Evolutionary conservation across 768 basidiomycete genomes (phyloP), one percentile per base, ranked within the genome.

Genomic region (Hygrophoropsis aurantiaca): DNA sequence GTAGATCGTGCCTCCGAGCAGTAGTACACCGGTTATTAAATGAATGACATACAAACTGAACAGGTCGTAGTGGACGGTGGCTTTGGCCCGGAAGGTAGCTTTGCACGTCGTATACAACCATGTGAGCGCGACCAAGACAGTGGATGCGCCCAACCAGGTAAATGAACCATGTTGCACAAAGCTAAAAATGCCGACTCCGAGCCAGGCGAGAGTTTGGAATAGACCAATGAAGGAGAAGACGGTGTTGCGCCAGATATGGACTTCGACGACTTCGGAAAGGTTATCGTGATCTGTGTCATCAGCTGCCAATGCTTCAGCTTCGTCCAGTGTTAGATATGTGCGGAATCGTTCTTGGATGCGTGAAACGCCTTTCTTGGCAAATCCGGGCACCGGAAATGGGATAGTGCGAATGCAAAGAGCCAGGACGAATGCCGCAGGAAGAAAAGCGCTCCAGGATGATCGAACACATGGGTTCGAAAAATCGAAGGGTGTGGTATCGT

Each of bases 241-340:
- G 25, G 42, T 19, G 10, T 49, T 47, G 5, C 52, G 50, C 57
- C 59, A 13, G 24, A 34, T 37, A 33, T 20, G 11, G n/a, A 15
- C 15, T 26, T 16, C 25, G 37, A 18, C n/a, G 11, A 25, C 25
- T 25, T 39, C 15, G 35, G 19, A 36, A 46, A 26, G 25, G 7
- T 19, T 32, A 9, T 44, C 26, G 27, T 13, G 27, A 13, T 30
- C 27, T 30, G 27, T 13, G 11, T 38, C 46, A 11, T 30, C 46
- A 20, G 54, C 57, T 41, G 70, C 67, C 24, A 81, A 57, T 0
- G 76, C 76, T 55, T 82, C 80, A 15, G 82, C 82, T 57, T 84
- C 82, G 26, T 67, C 66, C 3, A 85, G 67, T 3, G 77, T 71
- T 21, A 85, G 42, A 55, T 74, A 84, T 0, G 57, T 41, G 32